Base-by-base conservation (phyloP, 2,329 filamentous ascomycete species). In the Monilinia vaccinii-corymbosi region DNA sequence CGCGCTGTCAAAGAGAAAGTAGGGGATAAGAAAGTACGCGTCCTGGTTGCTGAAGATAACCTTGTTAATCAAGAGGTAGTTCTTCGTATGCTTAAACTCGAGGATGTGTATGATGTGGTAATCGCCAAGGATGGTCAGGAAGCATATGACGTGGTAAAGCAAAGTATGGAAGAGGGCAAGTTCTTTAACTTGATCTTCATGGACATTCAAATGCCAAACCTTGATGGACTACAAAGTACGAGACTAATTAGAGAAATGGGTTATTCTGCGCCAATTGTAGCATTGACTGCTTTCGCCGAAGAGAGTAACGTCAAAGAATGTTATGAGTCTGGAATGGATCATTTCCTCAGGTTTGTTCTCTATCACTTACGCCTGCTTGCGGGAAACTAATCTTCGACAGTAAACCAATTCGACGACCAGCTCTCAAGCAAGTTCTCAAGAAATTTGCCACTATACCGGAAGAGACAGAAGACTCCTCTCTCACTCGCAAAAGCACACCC, bases 141-240 rank as follows among this genome's bases (percentile, higher is more conserved):
- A 74, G 92, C 92, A 0, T 89, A 91, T 61, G 91, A 96, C 63
- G 78, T 88, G 32, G 91, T 96, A 65, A 92, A 91, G 71, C 84
- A 84, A 18, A 88, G 85, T 64, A 94, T 96, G 88, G 83, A 86
- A 53, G 81, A 81, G 32, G 81, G 86, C 56, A 79, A 81, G 58
- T 81, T 81, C 2, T 96, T 93, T 71, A 90, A 96, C 66, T 79
- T 97, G 31, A 93, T 97, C 64, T 94, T 96, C 70, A 97, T 96
- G 92, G 92, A 97, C 68, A 87, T 96, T 9, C 90, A 84, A 68
- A 97, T 97, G 92, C 92, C 92, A 4, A 95, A 94, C 64, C 81
- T 97, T 16, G 91, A 96, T 69, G 92, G 92, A 1, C 76, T 97
- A 28, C 87, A 96, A 71, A 92, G 88, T 50, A 96, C 92, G 0